Base-by-base conservation (phyloP, 371 early-diverging fungal species). In the Lichtheimia ornata region DNA sequence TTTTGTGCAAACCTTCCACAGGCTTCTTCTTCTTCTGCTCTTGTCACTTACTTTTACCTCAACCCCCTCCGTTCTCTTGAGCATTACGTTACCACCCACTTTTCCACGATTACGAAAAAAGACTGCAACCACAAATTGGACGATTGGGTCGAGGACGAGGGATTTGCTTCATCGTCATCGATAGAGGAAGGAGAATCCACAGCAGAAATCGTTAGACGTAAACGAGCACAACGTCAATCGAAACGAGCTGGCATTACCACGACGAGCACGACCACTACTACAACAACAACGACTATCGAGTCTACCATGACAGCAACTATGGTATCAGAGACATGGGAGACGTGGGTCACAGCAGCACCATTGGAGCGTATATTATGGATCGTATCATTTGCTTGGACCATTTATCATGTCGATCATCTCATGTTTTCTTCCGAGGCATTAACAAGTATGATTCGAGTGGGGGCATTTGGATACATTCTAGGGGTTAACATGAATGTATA, bases 151-250 rank as follows among this genome's bases (percentile, higher is more conserved):
- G 61, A 52, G 42, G 61, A 61, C 54, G 61, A 61, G n/a, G 61
- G 61, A n/a, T 73, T 78, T 56, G 73, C 79, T 11, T 78, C 79
- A 14, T 71, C 79, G 28, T 73, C 75, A 22, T 77, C 77, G 0
- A 45, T 66, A 4, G 79, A 74, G 51, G 69, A 75, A 64, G 50
- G 25, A 9, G 73, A 75, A 45, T 51, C 45, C 27, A 71, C 70
- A n/a, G 58, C 51, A 4, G 68, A 75, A 56, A 70, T 78, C 11
- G 63, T 78, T 41, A 56, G 69, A 58, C 58, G 79, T 7, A 72
- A 74, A 57, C 64, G 67, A 12, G 62, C 60, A 25, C 58, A 59
- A 50, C 44, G 49, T 24, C 53, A 61, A 41, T 61, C 45, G 7
- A 43, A 47, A 43, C 65, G 45, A 43, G 43, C 42, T 24, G 50